A percentile compares a stretch with the other conserved stretches of the same genome.
Conservation (phyloP, 345 rosid species). For the Diplotaxis tenuifolia region DNA sequence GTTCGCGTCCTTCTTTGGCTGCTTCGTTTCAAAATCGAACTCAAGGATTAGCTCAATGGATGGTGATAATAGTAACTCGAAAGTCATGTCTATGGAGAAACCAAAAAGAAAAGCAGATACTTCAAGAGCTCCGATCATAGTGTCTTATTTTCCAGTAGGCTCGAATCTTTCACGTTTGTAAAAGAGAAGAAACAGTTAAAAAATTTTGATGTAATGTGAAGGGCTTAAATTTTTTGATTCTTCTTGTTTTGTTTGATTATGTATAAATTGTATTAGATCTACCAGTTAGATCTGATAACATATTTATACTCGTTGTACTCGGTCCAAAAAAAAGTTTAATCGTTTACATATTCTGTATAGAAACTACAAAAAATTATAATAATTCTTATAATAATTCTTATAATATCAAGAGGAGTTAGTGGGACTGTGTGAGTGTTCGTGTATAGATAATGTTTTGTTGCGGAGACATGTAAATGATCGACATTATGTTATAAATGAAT, state of each 20-base stretch:
- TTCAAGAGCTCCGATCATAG: constrained; percentile 20
- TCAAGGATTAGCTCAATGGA: constrained; percentile 22
- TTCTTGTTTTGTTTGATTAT: neutral
- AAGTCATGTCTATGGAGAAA: constrained; percentile 21
- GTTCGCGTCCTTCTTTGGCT: constrained; percentile 7
- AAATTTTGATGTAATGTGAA: neutral
- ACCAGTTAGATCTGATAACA: neutral
- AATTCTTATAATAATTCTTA: no score
- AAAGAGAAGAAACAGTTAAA: constrained; percentile 14
- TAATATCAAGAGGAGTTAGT: no score
- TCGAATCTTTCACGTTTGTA: constrained; percentile 34
- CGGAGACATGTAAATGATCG: no score
- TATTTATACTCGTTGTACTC: neutral
- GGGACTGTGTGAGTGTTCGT: no score
- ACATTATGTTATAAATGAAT: no score
- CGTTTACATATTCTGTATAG: no score
- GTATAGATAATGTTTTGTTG: no score
- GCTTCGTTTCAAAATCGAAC: constrained; percentile 11
- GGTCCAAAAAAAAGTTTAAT: neutral
- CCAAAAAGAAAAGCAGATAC: constrained; percentile 20
- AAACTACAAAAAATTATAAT: no score
- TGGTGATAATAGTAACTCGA: neutral
- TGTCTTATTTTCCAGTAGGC: constrained; percentile 29
- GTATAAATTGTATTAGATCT: neutral
- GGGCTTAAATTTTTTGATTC: neutral